Conservation (phyloP, 1,284 basidiomycete species). For the Taiwanofungus camphoratus region DNA sequence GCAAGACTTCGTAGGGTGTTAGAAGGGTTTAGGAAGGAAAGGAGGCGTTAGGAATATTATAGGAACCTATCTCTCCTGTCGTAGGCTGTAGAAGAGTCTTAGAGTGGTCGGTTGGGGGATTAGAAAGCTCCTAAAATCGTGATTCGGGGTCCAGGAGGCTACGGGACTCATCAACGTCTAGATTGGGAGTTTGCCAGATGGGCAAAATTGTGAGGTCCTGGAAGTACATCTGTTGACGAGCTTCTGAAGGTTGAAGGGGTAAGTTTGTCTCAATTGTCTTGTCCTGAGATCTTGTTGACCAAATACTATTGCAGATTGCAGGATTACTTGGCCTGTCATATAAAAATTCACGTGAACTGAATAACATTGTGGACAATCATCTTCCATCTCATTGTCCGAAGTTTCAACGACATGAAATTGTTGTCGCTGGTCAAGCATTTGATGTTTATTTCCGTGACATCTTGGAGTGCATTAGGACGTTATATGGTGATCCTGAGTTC, state of each 20-base stretch:
- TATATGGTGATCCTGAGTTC: too few relatives aligned
- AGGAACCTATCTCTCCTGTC: too few relatives aligned
- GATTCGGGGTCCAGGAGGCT: too few relatives aligned
- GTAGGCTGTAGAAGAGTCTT: too few relatives aligned
- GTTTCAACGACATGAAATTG: conserved; percentile 18
- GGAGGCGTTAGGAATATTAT: too few relatives aligned
- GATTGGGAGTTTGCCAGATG: conserved; percentile 20
- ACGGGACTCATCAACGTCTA: too few relatives aligned
- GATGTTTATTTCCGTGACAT: neutral
- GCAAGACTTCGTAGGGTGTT: too few relatives aligned
- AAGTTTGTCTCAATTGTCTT: neutral
- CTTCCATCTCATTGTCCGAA: conserved; percentile 20
- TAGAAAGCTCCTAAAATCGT: too few relatives aligned
- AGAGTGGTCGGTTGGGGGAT: too few relatives aligned
- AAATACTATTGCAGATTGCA: conserved; percentile 4
- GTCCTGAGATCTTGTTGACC: neutral
- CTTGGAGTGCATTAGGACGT: neutral
- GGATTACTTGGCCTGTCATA: conserved; percentile 23
- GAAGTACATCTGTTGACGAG: conserved; percentile 17
- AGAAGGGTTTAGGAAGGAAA: too few relatives aligned
- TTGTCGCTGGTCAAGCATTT: conserved; percentile 14
- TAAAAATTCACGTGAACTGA: conserved; percentile 24
- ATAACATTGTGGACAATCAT: conserved; percentile 24
- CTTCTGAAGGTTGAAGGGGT: conserved; percentile 18
- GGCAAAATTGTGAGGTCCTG: conserved; percentile 16